Evolutionary conservation across 2,329 filamentous ascomycete species (phyloP), one percentile per base, ranked within the genome.

Genomic region (Magnaporthiopsis rhizophila): DNA sequence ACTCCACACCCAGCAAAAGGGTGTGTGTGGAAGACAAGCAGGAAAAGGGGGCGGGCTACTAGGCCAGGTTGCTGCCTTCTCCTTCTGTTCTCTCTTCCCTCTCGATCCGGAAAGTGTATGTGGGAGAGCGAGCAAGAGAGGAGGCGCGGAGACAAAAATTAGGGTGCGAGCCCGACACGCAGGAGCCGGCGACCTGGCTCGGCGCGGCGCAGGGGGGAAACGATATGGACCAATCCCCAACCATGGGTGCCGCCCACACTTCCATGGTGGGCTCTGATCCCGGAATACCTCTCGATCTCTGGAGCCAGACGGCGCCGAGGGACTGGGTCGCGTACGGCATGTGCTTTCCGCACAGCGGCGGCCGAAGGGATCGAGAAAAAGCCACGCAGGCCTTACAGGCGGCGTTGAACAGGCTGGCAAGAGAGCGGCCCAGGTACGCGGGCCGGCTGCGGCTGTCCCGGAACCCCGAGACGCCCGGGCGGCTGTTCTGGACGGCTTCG

Each of bases 381-480:
- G 61, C 61, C 26, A n/a, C n/a, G 1, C 12, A 34, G 28, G 36
- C 50, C 9, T 32, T 62, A 7, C 26, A 24, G 6, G 13, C 21
- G 30, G 66, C 69, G 0, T 67, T 74, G 3, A 59, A 24, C 2
- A 67, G 65, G 1, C 65, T 74, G 21, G 65, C 68, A 2, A 24
- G n/a, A 0, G 63, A 67, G 15, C 69, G 70, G 7, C 72, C 73
- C 1, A 69, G 72, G 50, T 72, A 72, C 64, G 70, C 72, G 0
- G 73, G 72, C 4, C 67, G 63, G 24, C 66, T 73, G 18, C 65
- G 66, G 3, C 67, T 68, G 2, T 66, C 66, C 4, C n/a, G 62
- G 28, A 58, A 61, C 8, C 64, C 66, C 58, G 62, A 3, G n/a
- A 34, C 32, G 11, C 53, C 62, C 21, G 62, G 62, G 7, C 24